Conservation (phyloP, 2,329 filamentous ascomycete species). For the Botrytis fabae region DNA sequence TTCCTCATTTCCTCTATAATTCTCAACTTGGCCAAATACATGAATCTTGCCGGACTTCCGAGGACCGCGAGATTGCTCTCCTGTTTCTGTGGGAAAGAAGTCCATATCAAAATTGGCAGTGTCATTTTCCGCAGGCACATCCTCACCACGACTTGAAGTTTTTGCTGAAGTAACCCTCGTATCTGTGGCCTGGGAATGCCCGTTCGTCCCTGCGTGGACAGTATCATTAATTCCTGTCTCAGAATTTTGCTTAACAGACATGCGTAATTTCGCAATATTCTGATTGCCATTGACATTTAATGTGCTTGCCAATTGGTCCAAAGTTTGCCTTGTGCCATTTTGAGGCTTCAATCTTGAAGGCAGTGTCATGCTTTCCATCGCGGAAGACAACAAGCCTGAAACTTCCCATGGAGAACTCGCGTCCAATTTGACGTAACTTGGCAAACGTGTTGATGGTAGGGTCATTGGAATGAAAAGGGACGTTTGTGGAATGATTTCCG, state of each 20-base stretch:
- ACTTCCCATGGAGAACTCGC: conserved; percentile 72
- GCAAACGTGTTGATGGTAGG: conserved; percentile 57
- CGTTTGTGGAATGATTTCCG: conserved; percentile 66
- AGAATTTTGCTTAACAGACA: conserved; percentile 49
- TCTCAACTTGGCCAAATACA: conserved; percentile 44
- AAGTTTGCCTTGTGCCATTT: conserved; percentile 47
- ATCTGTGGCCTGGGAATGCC: conserved; percentile 36
- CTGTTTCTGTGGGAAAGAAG: conserved; percentile 38
- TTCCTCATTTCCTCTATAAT: conserved; percentile 37
- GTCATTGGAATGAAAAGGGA: conserved; percentile 77
- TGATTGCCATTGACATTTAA: conserved; percentile 78
- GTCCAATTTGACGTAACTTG: conserved; percentile 61
- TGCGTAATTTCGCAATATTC: conserved; percentile 71
- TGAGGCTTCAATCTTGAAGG: conserved; percentile 65
- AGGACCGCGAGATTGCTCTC: conserved; percentile 37
- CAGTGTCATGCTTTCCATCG: conserved; percentile 76
- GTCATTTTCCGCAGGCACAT: conserved; percentile 37
- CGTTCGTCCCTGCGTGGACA: conserved; percentile 24
- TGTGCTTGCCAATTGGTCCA: conserved; percentile 64
- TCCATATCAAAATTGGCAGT: conserved; percentile 42
- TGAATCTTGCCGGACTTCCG: conserved; percentile 36
- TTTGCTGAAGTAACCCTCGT: conserved; percentile 33
- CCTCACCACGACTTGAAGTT: conserved; percentile 28
- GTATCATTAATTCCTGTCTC: background rate
- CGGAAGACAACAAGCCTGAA: conserved; percentile 72